A percentile compares a stretch with the other conserved stretches of the same genome.
phyloP scores from a whole-genome alignment of 805 yeast species.

The Hanseniaspora occidentalis region DNA sequence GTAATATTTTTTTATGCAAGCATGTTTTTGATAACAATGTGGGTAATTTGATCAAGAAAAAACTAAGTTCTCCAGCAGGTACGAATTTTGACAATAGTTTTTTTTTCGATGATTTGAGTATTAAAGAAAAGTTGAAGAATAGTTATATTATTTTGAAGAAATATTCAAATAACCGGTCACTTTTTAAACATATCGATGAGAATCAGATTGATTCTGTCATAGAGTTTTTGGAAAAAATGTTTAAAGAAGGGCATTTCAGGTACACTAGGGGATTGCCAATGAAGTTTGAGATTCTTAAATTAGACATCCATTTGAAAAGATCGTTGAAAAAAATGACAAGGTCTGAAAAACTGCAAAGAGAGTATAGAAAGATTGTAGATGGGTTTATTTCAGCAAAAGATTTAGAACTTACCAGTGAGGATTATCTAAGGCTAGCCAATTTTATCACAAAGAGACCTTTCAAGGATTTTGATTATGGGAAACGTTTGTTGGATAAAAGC shows the following conservation, averaged over 20 bases:
- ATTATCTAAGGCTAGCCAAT: background rate
- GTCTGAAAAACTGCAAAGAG: background rate
- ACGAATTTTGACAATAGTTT: background rate
- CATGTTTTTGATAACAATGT: background rate
- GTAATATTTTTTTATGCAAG: background rate
- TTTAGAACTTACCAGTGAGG: background rate
- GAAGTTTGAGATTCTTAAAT: background rate
- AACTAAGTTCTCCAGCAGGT: background rate
- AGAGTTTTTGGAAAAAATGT: background rate
- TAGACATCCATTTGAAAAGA: background rate
- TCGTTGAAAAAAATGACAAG: background rate
- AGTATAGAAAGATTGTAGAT: background rate
- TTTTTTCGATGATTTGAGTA: background rate
- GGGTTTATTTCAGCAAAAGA: background rate
- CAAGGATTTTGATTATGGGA: slow-evolving; percentile 9
- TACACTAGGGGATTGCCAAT: background rate
- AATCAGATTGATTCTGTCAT: background rate
- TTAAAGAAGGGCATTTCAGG: background rate
- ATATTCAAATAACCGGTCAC: background rate
- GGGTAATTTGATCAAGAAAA: background rate
- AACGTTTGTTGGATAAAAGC: slow-evolving; percentile 10
- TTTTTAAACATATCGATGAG: background rate
- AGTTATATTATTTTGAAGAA: background rate
- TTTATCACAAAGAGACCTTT: background rate
- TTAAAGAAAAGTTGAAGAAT: background rate